phyloP scores from a whole-genome alignment of 305 asterid genomes.

The Fraxinus nigra region DNA sequence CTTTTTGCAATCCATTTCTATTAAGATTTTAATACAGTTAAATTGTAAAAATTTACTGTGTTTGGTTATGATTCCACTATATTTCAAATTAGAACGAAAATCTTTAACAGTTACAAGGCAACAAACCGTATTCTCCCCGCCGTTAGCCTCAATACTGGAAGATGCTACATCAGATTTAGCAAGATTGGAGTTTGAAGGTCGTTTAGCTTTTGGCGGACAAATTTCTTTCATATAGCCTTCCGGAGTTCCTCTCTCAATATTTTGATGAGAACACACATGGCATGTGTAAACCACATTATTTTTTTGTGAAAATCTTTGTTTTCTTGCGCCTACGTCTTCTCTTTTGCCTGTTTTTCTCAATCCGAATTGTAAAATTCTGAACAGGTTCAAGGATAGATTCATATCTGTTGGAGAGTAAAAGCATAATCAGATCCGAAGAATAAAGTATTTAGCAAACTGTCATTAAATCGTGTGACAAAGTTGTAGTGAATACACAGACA shows the following conservation, averaged over 20 bases:
- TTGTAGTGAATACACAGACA: too few species aligned
- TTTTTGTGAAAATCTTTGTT: conserved; percentile 29
- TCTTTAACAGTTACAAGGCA: too few species aligned
- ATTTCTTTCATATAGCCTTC: conserved; percentile 32
- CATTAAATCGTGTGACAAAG: too few species aligned
- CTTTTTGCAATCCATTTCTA: background rate
- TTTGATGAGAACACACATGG: conserved; percentile 61
- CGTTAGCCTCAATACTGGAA: background rate
- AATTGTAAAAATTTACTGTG: background rate
- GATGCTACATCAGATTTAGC: background rate
- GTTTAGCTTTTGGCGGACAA: conserved; percentile 44
- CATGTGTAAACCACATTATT: conserved; percentile 57
- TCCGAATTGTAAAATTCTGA: conserved; percentile 50
- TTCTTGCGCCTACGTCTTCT: conserved; percentile 32
- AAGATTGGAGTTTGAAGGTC: conserved; percentile 11
- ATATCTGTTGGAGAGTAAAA: conserved; percentile 26
- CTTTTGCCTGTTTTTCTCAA: conserved; percentile 48
- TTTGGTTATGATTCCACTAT: too few species aligned
- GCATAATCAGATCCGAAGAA: conserved; percentile 1
- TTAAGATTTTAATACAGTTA: background rate
- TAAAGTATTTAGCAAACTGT: background rate
- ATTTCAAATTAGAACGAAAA: too few species aligned
- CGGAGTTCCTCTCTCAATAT: conserved; percentile 65
- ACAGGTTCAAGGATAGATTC: conserved; percentile 65
- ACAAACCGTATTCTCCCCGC: conserved; percentile 14